A percentile compares a stretch with the other conserved stretches of the same genome.
phyloP scores from a whole-genome alignment of 495 filamentous ascomycete species.

The Xylaria palmicola region DNA sequence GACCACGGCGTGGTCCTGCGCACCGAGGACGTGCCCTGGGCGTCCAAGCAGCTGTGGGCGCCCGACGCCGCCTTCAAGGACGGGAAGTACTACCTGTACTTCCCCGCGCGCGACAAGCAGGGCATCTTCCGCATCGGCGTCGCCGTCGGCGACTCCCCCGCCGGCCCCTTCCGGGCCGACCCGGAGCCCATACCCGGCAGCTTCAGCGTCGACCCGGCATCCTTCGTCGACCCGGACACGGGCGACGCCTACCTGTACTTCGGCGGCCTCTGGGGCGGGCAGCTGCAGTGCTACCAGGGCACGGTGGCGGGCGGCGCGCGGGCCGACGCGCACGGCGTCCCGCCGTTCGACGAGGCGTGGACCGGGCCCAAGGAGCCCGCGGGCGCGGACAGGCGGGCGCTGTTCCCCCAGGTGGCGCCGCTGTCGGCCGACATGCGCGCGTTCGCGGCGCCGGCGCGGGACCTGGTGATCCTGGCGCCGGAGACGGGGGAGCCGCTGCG shows the following conservation, averaged over 20 bases:
- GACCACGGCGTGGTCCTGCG: conserved; percentile 61
- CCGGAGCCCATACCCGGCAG: conserved; percentile 59
- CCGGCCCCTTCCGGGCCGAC: conserved; percentile 58
- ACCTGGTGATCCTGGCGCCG: conserved; percentile 57
- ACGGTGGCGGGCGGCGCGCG: conserved; percentile 26
- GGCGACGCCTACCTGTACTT: conserved; percentile 60
- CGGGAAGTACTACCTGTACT: conserved; percentile 65
- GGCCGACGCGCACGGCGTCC: conserved; percentile 43
- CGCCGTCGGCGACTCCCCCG: conserved; percentile 51
- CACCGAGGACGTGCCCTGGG: conserved; percentile 60
- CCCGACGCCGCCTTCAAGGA: conserved; percentile 59
- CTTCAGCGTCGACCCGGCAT: conserved; percentile 64
- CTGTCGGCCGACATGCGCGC: conserved; percentile 61
- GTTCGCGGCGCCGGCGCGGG: conserved; percentile 48
- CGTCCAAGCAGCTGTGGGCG: conserved; percentile 63
- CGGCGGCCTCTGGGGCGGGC: conserved; percentile 71
- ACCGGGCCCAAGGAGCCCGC: conserved; percentile 54
- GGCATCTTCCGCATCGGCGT: conserved; percentile 66
- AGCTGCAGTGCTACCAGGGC: conserved; percentile 56
- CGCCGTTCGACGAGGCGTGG: conserved; percentile 49
- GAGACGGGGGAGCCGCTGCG: conserved; percentile 55
- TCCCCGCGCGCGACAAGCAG: conserved; percentile 59
- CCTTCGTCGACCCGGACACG: conserved; percentile 61
- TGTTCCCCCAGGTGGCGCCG: conserved; percentile 61
- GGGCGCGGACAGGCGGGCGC: conserved; percentile 47